Conservation (phyloP, 2,329 filamentous ascomycete species). For the Xylariales sp. region DNA sequence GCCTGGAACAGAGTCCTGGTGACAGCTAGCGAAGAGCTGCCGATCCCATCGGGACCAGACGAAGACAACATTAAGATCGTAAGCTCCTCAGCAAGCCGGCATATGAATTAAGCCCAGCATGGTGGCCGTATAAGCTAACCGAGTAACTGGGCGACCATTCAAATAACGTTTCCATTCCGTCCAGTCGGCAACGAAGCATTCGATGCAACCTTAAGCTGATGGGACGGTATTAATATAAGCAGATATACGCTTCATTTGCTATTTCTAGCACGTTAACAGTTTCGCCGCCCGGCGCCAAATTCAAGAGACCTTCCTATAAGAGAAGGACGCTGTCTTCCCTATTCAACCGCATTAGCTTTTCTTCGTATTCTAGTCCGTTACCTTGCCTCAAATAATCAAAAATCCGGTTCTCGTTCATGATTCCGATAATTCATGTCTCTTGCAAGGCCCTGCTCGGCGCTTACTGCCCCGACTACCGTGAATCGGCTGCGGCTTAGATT, state of each 20-base stretch:
- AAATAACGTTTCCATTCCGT: constrained; percentile 20
- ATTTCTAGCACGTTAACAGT: constrained; percentile 29
- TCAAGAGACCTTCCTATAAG: constrained; percentile 46
- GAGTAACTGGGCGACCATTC: constrained; percentile 1
- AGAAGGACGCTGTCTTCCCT: constrained; percentile 42
- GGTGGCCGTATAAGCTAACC: constrained; percentile 21
- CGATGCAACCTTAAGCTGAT: constrained; percentile 24
- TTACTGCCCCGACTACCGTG: constrained; percentile 5
- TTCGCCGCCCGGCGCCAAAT: constrained; percentile 27
- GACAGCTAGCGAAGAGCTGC: constrained; percentile 11
- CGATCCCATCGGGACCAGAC: constrained; percentile 12
- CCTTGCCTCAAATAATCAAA: not conserved
- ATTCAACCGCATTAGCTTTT: constrained; percentile 24
- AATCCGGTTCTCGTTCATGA: not conserved
- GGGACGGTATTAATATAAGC: constrained; percentile 23
- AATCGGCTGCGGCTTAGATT: not conserved
- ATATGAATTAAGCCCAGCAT: constrained; percentile 11
- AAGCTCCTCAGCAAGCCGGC: constrained; percentile 5
- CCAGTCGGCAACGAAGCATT: constrained; percentile 17
- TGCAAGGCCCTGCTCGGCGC: constrained; percentile 4
- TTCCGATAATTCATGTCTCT: constrained; percentile 7
- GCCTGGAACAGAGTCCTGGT: constrained; percentile 11
- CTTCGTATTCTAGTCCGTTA: constrained; percentile 35
- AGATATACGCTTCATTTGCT: constrained; percentile 27
- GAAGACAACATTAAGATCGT: constrained; percentile 18